Evolutionary conservation across 768 basidiomycete species (phyloP).

Genomic region (Lactifluus pinguis): DNA sequence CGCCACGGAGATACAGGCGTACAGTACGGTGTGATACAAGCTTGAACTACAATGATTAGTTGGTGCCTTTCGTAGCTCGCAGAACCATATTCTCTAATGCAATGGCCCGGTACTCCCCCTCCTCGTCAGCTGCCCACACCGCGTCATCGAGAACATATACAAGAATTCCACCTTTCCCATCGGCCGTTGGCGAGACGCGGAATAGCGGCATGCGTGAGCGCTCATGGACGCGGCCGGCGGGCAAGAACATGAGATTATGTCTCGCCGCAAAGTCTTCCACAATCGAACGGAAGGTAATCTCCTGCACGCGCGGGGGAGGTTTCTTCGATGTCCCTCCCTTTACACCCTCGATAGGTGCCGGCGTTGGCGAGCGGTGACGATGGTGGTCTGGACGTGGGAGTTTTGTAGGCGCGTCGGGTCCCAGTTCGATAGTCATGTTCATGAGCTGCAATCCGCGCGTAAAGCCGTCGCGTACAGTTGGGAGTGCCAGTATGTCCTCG

Average conservation of each 20-base stretch:
- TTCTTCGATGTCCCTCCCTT: conserved; percentile 30
- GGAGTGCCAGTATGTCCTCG: conserved; percentile 53
- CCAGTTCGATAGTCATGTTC: conserved; percentile 88
- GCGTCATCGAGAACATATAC: conserved; percentile 92
- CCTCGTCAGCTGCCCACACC: conserved; percentile 71
- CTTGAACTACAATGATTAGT: not conserved
- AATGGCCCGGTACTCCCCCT: conserved; percentile 65
- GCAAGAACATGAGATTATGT: conserved; percentile 84
- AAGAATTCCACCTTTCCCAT: conserved; percentile 79
- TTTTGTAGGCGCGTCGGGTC: conserved; percentile 60
- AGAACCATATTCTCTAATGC: conserved; percentile 84
- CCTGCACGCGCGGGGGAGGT: conserved; percentile 50
- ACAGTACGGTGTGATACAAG: not conserved
- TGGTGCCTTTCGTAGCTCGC: conserved; percentile 32
- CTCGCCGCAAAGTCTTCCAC: conserved; percentile 85
- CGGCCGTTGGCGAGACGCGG: conserved; percentile 65
- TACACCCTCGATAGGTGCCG: conserved; percentile 22
- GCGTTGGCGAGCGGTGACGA: conserved; percentile 27
- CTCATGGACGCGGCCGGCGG: conserved; percentile 78
- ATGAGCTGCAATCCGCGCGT: conserved; percentile 85
- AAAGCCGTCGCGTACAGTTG: conserved; percentile 70
- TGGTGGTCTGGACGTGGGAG: conserved; percentile 64
- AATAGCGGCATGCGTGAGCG: conserved; percentile 84
- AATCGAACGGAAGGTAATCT: conserved; percentile 87
- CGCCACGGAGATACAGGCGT: not conserved